Conservation (phyloP, 257 asterid genomes). For the Solanum stenotomum region DNA sequence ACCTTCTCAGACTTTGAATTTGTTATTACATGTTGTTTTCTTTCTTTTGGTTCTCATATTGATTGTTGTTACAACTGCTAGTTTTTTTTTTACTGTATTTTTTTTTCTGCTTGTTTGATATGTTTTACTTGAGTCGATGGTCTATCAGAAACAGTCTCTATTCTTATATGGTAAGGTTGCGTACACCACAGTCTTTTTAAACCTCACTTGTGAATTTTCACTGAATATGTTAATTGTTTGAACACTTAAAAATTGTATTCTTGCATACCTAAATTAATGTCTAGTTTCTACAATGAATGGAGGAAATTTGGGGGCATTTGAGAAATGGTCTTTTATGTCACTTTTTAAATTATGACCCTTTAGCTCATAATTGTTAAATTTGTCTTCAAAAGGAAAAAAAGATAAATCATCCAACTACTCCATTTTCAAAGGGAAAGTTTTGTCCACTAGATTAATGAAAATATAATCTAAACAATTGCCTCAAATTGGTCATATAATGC, state of each 20-base stretch:
- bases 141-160: background rate
- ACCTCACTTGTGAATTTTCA: background rate
- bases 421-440: background rate
- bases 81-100: background rate
- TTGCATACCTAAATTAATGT: background rate
- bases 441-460: background rate
- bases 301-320: background rate
- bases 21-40: background rate
- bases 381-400: background rate
- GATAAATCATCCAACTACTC: background rate
- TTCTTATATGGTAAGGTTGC: background rate
- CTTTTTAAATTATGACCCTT: background rate
- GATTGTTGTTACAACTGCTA: background rate
- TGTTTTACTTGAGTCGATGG: background rate
- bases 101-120: background rate
- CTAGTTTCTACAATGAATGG: background rate
- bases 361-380: background rate
- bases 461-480: background rate
- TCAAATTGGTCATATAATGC: background rate
- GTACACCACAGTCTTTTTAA: accelerated
- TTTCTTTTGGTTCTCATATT: background rate
- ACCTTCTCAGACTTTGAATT: background rate
- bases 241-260: background rate
- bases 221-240: background rate
- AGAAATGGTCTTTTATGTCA: background rate